These are phyloP conservation scores for Ophiostoma fasciatum DNA, from an alignment of 2,329 filamentous ascomycete genomes.

Conservation along the genomic window DNA sequence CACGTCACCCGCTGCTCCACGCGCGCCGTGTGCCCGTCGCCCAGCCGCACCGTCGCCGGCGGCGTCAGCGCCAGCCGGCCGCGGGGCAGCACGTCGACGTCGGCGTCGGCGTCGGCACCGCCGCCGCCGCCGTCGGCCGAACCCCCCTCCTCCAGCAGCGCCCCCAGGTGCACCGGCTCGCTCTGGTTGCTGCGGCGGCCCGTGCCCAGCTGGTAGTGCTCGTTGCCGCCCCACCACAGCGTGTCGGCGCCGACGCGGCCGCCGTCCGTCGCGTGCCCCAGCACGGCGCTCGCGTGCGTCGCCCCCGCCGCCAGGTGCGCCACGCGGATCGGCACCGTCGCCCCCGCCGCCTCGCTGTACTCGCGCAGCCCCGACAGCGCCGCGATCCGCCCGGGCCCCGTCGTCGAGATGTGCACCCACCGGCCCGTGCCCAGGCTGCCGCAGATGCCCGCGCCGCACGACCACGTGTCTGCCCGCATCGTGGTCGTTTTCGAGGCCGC, in stretches of 20 bases:
- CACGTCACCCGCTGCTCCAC: slow-evolving; percentile 84
- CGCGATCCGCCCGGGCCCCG: slow-evolving; percentile 65
- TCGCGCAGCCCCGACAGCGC: slow-evolving; percentile 71
- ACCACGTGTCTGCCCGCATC: slow-evolving; percentile 65
- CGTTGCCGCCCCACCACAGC: slow-evolving; percentile 89
- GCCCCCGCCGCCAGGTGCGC: slow-evolving; percentile 58
- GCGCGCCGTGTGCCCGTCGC: slow-evolving; percentile 52
- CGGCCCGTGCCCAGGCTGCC: slow-evolving; percentile 72
- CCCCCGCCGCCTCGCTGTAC: slow-evolving; percentile 60
- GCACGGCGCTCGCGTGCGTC: slow-evolving; percentile 67
- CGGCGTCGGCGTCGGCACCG: neutral
- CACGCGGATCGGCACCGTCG: slow-evolving; percentile 63
- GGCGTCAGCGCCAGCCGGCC: slow-evolving; percentile 68
- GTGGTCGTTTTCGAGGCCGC: slow-evolving; percentile 5
- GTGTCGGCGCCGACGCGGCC: slow-evolving; percentile 65
- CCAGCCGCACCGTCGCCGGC: slow-evolving; percentile 51
- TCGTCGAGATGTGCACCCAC: slow-evolving; percentile 74
- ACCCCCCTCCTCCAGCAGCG: slow-evolving; percentile 37
- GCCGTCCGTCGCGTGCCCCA: slow-evolving; percentile 66
- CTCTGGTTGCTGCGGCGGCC: slow-evolving; percentile 73
- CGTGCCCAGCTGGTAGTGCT: slow-evolving; percentile 83
- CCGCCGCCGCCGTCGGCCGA: neutral
- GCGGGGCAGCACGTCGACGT: slow-evolving; percentile 28
- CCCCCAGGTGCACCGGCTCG: slow-evolving; percentile 63
- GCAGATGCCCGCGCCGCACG: slow-evolving; percentile 72